These are phyloP conservation scores for Symbiodinium natans DNA, from an alignment of 73 alveolate species.

Conservation along the genomic window DNA sequence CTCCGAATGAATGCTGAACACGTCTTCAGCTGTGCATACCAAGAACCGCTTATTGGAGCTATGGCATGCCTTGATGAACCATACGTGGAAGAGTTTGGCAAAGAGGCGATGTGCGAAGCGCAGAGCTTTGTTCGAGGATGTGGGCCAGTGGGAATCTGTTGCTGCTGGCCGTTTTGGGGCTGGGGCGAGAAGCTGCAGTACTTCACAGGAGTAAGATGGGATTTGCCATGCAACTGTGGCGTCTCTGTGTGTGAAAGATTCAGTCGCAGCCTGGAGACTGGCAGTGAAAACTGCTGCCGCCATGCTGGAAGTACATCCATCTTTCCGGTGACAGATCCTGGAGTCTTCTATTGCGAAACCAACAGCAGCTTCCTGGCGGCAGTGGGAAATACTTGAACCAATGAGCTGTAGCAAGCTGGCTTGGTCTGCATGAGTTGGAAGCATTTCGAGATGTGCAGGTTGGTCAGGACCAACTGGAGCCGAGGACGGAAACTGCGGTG, in stretches of 20 bases:
- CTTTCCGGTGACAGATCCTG: slow-evolving; percentile 77
- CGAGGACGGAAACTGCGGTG: slow-evolving; percentile 13
- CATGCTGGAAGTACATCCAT: slow-evolving; percentile 34
- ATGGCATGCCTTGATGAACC: slow-evolving; percentile 79
- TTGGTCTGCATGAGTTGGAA: too few species aligned
- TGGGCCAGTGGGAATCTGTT: slow-evolving; percentile 64
- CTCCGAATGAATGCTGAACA: slow-evolving; percentile 69
- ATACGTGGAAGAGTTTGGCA: slow-evolving; percentile 53
- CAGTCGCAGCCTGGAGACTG: slow-evolving; percentile 6
- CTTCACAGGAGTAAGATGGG: slow-evolving; percentile 56
- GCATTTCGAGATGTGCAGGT: too few species aligned
- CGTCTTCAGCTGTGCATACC: slow-evolving; percentile 69
- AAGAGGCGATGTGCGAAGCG: slow-evolving; percentile 8
- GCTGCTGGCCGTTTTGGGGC: slow-evolving; percentile 88
- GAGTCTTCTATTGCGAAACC: slow-evolving; percentile 49
- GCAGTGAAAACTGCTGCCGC: slow-evolving; percentile 43
- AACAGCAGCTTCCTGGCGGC: slow-evolving; percentile 9
- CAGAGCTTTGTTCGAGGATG: not conserved
- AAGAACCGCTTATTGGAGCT: slow-evolving; percentile 44
- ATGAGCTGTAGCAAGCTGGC: too few species aligned
- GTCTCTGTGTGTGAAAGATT: slow-evolving; percentile 34
- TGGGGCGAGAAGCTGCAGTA: slow-evolving; percentile 84
- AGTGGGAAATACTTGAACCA: not conserved
- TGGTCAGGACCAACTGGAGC: slow-evolving; percentile 86
- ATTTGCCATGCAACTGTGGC: slow-evolving; percentile 69